Conservation (phyloP, 1,284 basidiomycete genomes). For the Phellopilus nigrolimitatus region DNA sequence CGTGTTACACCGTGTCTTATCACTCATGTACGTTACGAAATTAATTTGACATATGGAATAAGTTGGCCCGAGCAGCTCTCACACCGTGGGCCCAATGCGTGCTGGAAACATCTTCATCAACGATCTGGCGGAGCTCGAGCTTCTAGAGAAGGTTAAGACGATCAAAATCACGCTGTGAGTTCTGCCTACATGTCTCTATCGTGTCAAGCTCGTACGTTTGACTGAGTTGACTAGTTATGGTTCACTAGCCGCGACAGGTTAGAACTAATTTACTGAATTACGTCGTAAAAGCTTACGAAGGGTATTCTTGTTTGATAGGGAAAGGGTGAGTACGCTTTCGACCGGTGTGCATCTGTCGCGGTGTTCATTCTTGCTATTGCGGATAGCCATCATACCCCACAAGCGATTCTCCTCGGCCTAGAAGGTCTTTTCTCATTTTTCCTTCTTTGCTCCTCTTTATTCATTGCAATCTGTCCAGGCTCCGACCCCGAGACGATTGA, state of each 20-base stretch:
- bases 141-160: constrained; percentile 71
- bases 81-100: constrained; percentile 90
- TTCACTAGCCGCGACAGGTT: constrained; percentile 74
- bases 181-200: constrained; percentile 3
- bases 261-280: constrained; percentile 20
- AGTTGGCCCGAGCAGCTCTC: constrained; percentile 58
- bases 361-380: constrained; percentile 3
- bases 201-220: not conserved
- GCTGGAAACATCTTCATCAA: constrained; percentile 84
- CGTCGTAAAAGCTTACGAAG: constrained; percentile 4
- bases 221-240: constrained; percentile 51
- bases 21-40: constrained; percentile 11
- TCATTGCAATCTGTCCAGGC: constrained; percentile 35
- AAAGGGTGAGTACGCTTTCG: constrained; percentile 56
- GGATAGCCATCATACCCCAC: constrained; percentile 86
- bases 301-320: constrained; percentile 42
- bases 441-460: not conserved
- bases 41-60: no score
- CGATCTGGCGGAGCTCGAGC: constrained; percentile 65
- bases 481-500: constrained; percentile 86
- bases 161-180: constrained; percentile 83
- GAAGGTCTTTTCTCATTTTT: constrained; percentile 49
- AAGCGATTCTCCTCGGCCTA: constrained; percentile 86
- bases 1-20: no score
- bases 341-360: constrained; percentile 1